These are phyloP conservation scores for Leishmania turanica DNA, from an alignment of 208 protist species.

Conservation along the genomic window DNA sequence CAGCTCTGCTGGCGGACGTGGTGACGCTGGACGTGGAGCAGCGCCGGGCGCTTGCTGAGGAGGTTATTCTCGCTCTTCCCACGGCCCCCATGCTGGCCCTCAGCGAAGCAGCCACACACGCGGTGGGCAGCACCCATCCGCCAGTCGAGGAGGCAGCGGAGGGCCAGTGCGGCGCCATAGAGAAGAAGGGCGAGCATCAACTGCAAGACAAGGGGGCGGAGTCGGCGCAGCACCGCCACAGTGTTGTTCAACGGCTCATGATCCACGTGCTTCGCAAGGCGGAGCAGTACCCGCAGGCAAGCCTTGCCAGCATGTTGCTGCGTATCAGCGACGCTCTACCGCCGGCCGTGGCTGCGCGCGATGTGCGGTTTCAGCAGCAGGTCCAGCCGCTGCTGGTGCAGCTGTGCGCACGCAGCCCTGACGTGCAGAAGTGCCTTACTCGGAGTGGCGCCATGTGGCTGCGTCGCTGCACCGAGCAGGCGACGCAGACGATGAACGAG, in stretches of 20 bases:
- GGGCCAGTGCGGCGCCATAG: neutral
- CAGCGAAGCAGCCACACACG: constrained; percentile 3
- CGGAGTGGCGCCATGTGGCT: constrained; percentile 58
- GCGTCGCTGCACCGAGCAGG: constrained; percentile 28
- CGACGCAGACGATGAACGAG: constrained; percentile 38
- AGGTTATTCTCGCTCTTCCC: constrained; percentile 56
- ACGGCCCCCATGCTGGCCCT: constrained; percentile 17
- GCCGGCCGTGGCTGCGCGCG: constrained; percentile 9
- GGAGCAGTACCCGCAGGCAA: constrained; percentile 31
- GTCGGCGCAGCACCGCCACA: constrained; percentile 12
- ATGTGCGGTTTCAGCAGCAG: constrained; percentile 32
- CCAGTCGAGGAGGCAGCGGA: neutral
- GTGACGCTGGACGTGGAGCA: constrained; percentile 37
- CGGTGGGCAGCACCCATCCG: neutral
- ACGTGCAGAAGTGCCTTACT: constrained; percentile 27
- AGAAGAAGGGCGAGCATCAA: neutral
- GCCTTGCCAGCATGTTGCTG: constrained; percentile 37
- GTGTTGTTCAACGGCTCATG: constrained; percentile 43
- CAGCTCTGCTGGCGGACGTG: constrained; percentile 52
- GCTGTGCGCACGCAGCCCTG: constrained; percentile 31
- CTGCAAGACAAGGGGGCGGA: neutral
- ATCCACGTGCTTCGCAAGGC: constrained; percentile 50
- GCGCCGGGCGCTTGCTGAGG: constrained; percentile 42
- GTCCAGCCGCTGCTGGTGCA: constrained; percentile 42
- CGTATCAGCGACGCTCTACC: constrained; percentile 55